Evolutionary conservation across 2,329 filamentous ascomycete genomes (phyloP), one percentile per base, ranked within the genome.

Genomic region (Colletotrichum trifolii): DNA sequence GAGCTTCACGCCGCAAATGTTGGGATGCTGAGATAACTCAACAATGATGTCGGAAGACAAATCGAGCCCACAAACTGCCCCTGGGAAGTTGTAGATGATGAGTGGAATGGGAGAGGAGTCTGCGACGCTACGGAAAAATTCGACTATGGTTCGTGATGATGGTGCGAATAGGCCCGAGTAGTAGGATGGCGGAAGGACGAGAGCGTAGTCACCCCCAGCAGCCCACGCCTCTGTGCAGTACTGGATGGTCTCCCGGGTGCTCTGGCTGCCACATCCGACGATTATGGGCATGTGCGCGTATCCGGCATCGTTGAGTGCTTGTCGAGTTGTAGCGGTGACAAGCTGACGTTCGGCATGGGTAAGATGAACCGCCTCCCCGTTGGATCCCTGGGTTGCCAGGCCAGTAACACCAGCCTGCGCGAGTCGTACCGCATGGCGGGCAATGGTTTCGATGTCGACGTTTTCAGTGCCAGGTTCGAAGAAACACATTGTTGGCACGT

Each of bases 301-400:
- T 2, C 91, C 90, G 38, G 87, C 85, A 10, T 83, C 82, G 73
- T 92, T 86, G 48, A 94, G 82, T 12, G 91, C 90, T 67, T 85
- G 83, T 45, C 92, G 88, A 2, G 91, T 94, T 39, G 89, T 87
- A 54, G 81, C 80, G 7, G 90, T 94, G 71, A 95, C 87, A 55
- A 87, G 79, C 52, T 85, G 84, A 64, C 91, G 87, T 78, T 95
- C 92, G 33, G 85, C 81, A 71, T 89, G 89, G 47, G 89, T 88
- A 39, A 95, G 84, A 73, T 94, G 91, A 11, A 94, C 91, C 8
- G 92, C 91, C 80, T 96, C 92, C 71, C 92, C 92, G 73, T 95
- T 95, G 73, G 90, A 93, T 50, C 92, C 92, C 75, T 94, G 91
- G 10, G 90, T 92, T 53, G 91, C 90, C 50, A 95, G 83, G 17